A percentile compares a stretch with the other conserved stretches of the same genome.
These are phyloP conservation scores for Akanthomyces uredinophilus DNA, from an alignment of 2,329 filamentous ascomycete species.

Conservation along the genomic window DNA sequence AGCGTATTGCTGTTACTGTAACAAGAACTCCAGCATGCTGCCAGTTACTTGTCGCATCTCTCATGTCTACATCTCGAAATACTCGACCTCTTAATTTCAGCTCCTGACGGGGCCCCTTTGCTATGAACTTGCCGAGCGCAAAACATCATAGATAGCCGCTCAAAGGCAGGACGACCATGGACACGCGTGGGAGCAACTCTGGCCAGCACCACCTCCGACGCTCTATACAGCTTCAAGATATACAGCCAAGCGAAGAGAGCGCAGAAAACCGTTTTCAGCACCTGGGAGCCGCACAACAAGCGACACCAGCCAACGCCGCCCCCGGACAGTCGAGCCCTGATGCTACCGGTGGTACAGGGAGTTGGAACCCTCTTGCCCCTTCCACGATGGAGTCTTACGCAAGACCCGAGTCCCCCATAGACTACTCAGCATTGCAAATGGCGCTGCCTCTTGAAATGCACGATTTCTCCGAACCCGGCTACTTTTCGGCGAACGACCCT, in stretches of 20 bases:
- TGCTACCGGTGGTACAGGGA: background rate
- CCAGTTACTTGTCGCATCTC: background rate
- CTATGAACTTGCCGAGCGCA: background rate
- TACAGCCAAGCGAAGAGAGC: background rate
- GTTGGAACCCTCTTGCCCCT: conserved; percentile 14
- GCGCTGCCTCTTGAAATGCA: conserved; percentile 50
- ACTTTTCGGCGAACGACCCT: conserved; percentile 26
- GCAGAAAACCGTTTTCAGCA: background rate
- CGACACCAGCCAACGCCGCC: background rate
- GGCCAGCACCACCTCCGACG: conserved; percentile 24
- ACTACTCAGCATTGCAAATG: conserved; percentile 47
- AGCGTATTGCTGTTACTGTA: background rate
- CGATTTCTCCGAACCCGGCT: conserved; percentile 22
- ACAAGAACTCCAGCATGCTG: background rate
- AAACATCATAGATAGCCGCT: background rate
- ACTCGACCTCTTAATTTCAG: background rate
- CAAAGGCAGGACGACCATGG: conserved; percentile 22
- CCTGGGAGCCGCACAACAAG: background rate
- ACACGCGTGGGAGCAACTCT: conserved; percentile 25
- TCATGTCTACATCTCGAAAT: background rate
- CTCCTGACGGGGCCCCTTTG: background rate
- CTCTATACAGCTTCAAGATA: conserved; percentile 67
- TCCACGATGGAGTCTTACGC: conserved; percentile 26
- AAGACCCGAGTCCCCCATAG: conserved; percentile 46
- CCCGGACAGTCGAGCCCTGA: conserved; percentile 1